Conservation (phyloP, 805 yeast species). For the Schwanniomyces polymorphus region DNA sequence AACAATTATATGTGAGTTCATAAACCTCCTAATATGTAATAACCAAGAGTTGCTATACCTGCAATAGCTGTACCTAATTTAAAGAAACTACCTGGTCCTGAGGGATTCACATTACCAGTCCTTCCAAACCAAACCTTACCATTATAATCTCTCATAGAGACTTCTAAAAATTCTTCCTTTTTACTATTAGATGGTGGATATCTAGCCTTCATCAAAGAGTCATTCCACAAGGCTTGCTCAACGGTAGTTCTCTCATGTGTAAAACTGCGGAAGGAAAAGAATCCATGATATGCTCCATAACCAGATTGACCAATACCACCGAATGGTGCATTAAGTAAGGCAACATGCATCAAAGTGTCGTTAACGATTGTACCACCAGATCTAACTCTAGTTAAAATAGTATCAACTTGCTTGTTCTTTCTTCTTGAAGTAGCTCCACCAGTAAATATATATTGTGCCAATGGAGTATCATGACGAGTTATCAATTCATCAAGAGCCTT, state of each 20-base stretch:
- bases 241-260: slow-evolving; percentile 71
- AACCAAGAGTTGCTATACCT: slow-evolving; percentile 28
- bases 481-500: slow-evolving; percentile 46
- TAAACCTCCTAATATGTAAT: slow-evolving; percentile 14
- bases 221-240: slow-evolving; percentile 66
- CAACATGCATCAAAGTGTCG: slow-evolving; percentile 73
- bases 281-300: slow-evolving; percentile 79
- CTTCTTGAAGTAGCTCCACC: slow-evolving; percentile 40
- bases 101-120: slow-evolving; percentile 30
- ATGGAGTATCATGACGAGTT: slow-evolving; percentile 66
- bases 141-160: slow-evolving; percentile 26
- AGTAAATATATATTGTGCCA: slow-evolving; percentile 74
- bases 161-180: slow-evolving; percentile 30
- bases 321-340: slow-evolving; percentile 69
- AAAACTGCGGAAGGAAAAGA: slow-evolving; percentile 51
- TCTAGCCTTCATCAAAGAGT: slow-evolving; percentile 55
- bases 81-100: slow-evolving; percentile 35
- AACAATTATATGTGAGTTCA: too few species aligned
- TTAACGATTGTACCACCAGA: slow-evolving; percentile 74
- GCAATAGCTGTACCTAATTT: slow-evolving; percentile 29
- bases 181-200: slow-evolving; percentile 58
- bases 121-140: slow-evolving; percentile 41
- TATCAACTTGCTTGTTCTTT: slow-evolving; percentile 44
- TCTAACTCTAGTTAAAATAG: slow-evolving; percentile 53
- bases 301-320: slow-evolving; percentile 93